These are phyloP conservation scores for Ilyonectria robusta DNA, from an alignment of 2,329 filamentous ascomycete species.

Conservation along the genomic window DNA sequence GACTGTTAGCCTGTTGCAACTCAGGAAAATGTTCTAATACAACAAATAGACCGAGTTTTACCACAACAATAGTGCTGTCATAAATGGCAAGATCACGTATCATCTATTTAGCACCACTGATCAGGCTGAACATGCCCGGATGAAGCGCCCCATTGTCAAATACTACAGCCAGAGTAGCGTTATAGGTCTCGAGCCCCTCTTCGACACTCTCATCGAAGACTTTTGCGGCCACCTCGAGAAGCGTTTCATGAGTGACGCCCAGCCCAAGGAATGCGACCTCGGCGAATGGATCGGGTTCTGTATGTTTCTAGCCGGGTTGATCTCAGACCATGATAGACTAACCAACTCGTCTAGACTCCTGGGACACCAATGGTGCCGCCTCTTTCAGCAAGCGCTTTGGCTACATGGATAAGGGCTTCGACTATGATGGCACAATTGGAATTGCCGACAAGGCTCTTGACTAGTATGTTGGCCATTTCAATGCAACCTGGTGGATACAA, in stretches of 20 bases:
- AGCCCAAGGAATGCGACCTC: conserved; percentile 26
- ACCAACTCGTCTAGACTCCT: conserved; percentile 41
- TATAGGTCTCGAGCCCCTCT: conserved; percentile 42
- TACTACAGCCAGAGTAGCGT: conserved; percentile 46
- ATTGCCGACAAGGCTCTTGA: conserved; percentile 46
- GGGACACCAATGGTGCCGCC: conserved; percentile 59
- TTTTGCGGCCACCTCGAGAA: conserved; percentile 34
- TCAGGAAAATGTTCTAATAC: conserved; percentile 1
- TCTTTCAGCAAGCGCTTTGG: conserved; percentile 59
- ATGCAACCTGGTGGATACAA: neutral
- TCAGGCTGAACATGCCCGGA: conserved; percentile 38
- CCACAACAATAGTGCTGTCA: conserved; percentile 42
- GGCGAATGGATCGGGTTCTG: conserved; percentile 36
- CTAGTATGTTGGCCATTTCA: conserved; percentile 21
- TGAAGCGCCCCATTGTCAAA: conserved; percentile 46
- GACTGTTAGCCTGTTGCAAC: too few species aligned
- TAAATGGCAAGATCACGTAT: conserved; percentile 44
- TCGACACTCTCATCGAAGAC: conserved; percentile 49
- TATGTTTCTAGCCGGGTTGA: conserved; percentile 1
- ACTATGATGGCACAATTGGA: conserved; percentile 55
- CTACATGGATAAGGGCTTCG: conserved; percentile 56
- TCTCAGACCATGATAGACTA: too few species aligned
- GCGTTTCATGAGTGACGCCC: conserved; percentile 28
- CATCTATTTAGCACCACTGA: conserved; percentile 45
- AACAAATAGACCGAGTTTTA: conserved; percentile 38